Evolutionary conservation across 1,139 yeast genomes (phyloP).

Genomic region (Taphrina pruni): DNA sequence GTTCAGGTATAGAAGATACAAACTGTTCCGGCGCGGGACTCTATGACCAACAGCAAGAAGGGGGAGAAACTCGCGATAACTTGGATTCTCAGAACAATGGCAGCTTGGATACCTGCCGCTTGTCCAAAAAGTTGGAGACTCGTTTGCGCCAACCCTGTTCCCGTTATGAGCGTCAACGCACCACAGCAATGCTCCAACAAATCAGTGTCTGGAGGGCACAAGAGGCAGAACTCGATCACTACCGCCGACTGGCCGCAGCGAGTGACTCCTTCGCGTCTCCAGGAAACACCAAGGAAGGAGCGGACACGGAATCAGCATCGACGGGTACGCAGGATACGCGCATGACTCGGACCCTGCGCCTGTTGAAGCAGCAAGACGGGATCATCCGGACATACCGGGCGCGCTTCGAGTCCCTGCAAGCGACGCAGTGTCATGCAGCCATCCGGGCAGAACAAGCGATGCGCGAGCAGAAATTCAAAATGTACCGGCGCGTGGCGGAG

Average conservation of each 20-base stretch:
- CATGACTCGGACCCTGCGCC: background rate
- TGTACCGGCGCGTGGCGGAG: conserved; percentile 13
- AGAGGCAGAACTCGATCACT: conserved; percentile 8
- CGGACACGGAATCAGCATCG: background rate
- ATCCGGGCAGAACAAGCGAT: conserved; percentile 4
- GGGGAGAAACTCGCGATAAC: no score
- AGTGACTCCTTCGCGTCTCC: background rate
- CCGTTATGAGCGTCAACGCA: background rate
- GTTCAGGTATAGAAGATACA: background rate
- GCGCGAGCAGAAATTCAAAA: background rate
- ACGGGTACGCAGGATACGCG: background rate
- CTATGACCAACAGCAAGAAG: no score
- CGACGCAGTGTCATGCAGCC: background rate
- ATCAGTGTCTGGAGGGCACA: conserved; percentile 9
- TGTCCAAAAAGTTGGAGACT: background rate
- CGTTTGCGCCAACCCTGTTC: background rate
- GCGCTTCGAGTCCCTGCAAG: background rate
- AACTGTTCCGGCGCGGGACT: no score
- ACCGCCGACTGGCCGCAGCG: background rate
- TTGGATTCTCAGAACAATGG: background rate
- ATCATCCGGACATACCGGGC: conserved; percentile 3
- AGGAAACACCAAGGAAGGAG: background rate
- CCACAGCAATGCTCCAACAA: background rate
- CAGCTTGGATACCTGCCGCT: background rate
- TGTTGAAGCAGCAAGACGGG: conserved; percentile 12